Evolutionary conservation across 139 green algal species (phyloP).

Genomic region (Chlamydomonas asymmetrica): DNA sequence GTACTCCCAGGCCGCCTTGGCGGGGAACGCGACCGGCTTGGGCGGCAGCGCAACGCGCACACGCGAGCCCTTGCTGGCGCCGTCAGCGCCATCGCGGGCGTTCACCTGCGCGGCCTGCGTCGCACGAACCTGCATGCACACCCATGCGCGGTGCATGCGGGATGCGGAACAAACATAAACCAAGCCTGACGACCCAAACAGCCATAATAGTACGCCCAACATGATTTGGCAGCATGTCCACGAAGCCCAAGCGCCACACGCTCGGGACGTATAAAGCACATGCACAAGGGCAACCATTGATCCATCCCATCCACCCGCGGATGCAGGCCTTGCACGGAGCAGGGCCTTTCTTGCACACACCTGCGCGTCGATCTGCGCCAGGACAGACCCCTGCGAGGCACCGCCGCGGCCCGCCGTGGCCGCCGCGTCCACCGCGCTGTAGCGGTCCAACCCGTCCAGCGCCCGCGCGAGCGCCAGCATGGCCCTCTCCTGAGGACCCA

Average conservation of each 20-base stretch:
- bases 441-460: constrained; percentile 13
- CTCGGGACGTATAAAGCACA: background rate
- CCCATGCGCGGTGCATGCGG: too few species aligned
- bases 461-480: constrained; percentile 9
- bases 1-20: constrained; percentile 7
- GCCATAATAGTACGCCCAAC: background rate
- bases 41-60: background rate
- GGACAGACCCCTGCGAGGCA: constrained; percentile 1
- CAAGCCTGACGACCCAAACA: background rate
- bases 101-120: constrained; percentile 3
- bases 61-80: background rate
- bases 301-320: background rate
- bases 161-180: background rate
- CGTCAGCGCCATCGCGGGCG: background rate
- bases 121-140: background rate
- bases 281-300: too few species aligned
- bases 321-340: background rate
- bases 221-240: background rate
- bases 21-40: constrained; percentile 8
- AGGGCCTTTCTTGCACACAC: background rate
- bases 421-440: constrained; percentile 9
- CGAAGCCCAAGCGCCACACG: background rate
- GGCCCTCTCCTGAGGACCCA: constrained; percentile 8
- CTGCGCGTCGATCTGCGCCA: constrained; percentile 5
- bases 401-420: too few species aligned